phyloP scores from a whole-genome alignment of 257 asterid species.

The Lavandula angustifolia region DNA sequence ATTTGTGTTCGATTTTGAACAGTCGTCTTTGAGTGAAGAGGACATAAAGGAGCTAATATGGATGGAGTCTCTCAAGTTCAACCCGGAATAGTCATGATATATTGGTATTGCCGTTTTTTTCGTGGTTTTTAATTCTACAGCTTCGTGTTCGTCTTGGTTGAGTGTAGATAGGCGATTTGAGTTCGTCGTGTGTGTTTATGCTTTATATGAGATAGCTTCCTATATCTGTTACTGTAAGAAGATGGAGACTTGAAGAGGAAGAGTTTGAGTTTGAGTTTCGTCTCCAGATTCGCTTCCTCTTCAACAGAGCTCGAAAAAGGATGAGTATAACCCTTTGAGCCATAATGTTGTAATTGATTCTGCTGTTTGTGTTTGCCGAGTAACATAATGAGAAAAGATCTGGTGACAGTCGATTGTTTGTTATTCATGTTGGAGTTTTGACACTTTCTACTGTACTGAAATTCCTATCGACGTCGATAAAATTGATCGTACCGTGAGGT shows the following conservation, averaged over 20 bases:
- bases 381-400: constrained; percentile 15
- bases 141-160: constrained; percentile 29
- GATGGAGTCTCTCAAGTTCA: constrained; percentile 72
- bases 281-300: neutral
- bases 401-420: neutral
- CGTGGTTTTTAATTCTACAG: constrained; percentile 24
- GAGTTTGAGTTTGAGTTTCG: neutral
- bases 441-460: too few relatives aligned
- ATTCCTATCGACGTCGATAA: too few relatives aligned
- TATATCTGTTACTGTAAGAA: constrained; percentile 21
- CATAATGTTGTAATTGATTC: constrained; percentile 25
- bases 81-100: constrained; percentile 48
- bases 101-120: constrained; percentile 16
- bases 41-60: constrained; percentile 86
- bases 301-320: neutral
- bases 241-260: neutral
- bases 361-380: constrained; percentile 27
- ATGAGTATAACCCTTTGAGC: neutral
- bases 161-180: constrained; percentile 35
- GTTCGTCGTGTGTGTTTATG: constrained; percentile 35
- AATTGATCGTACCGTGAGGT: too few relatives aligned
- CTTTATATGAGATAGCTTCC: constrained; percentile 30
- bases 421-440: too few relatives aligned
- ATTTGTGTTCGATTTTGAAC: constrained; percentile 78
- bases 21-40: constrained; percentile 69